Evolutionary conservation across 331 rosid species (phyloP), one percentile per base, ranked within the genome.

Genomic region (Acacia pycnantha): DNA sequence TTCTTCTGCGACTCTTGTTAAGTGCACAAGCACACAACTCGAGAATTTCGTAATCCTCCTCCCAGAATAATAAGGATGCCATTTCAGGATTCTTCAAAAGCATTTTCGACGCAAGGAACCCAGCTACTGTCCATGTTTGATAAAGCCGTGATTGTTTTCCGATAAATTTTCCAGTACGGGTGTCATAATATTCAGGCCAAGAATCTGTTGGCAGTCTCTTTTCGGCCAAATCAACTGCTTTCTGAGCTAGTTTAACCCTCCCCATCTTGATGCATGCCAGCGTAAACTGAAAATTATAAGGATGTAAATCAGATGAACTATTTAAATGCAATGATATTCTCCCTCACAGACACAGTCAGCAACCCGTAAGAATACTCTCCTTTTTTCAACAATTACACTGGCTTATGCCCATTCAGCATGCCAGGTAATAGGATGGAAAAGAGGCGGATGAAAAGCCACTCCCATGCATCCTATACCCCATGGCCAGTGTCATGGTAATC

Each of bases 151-250:
- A 85, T 85, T 92, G 99, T 84, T 96, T 96, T 82, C 99, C 98
- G 1, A 96, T 84, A 56, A 96, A 96, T 81, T 82, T 94, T 74
- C 98, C 98, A 0, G 92, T 79, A 71, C 81, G 90, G 3, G 98
- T 94, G 89, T 96, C 99, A 50, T 96, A 96, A 76, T 96, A 96
- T 84, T 96, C 99, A 15, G 99, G 98, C 99, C 99, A 94, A 9
- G 80, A 86, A 79, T 96, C 98, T 16, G 24, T 8, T 46, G 87
- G 87, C 48, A 96, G 88, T 83, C 97, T 89, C 82, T 91, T 87
- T 91, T 94, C 99, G 33, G 97, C 97, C 86, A 89, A 77, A 50
- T 83, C 89, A 77, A 91, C 85, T 6, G 98, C 98, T 83, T 92
- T 90, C 56, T 87, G 85, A 5, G 99, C 99, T 65, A 92, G 80